Evolutionary conservation across 208 protist genomes (phyloP), one percentile per base, ranked within the genome.

Genomic region (Crithidia bombi): DNA sequence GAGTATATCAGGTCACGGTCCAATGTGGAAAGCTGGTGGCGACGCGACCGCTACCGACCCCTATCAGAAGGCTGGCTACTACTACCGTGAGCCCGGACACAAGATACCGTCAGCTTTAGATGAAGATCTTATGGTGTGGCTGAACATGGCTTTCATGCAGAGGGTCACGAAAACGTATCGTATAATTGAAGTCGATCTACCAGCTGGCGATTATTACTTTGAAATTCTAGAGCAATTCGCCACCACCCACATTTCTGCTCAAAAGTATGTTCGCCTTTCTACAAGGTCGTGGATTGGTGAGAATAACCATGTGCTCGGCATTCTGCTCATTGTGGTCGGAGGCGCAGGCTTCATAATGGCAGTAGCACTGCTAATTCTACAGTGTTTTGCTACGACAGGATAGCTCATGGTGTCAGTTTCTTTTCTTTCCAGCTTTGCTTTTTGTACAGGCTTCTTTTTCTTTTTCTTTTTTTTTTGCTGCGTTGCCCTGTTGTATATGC

Each of bases 51-150:
- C 87, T 15, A 82, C 72, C 23, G 81, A 96, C 43, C 81, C 91
- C 1, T 96, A 79, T 58, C 80, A 86, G 12, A 77, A 72, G 35
- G 75, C 75, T 3, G 93, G 93, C 26, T 97, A 89, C 68, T 97
- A 97, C 70, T 86, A 79, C 39, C 50, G 59, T 1, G 91, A 97
- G 57, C 69, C 86, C 30, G 89, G 90, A 0, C 95, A 98, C 71
- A 67, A 69, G 19, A 89, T 98, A 33, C 92, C 95, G 6, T 62
- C 71, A 0, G 64, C 68, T 7, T 83, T 72, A 26, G 96, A 99
- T 85, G 91, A 99, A 71, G 96, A 99, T 74, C 97, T 99, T 46
- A 98, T 99, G 50, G 96, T 99, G 32, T 99, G 99, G 98, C 95
- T 98, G 79, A 86, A 97, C 39, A 79, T 88, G 17, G 96, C 98